Conservation (phyloP, 2,329 filamentous ascomycete genomes). For the Tolypocladium amazonense region DNA sequence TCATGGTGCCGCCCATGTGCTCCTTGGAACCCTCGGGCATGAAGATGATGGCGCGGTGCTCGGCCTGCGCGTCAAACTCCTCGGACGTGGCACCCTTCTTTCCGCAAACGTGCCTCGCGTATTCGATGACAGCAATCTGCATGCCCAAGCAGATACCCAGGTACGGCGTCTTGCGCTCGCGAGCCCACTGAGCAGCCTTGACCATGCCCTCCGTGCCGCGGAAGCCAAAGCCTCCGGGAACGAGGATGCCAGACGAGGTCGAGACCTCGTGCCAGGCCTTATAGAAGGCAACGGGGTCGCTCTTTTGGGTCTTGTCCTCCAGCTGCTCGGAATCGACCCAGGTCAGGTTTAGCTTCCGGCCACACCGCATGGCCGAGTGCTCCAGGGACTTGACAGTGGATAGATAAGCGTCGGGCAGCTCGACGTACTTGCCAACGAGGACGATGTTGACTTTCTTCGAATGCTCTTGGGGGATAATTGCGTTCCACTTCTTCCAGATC, state of each 20-base stretch:
- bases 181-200: slow-evolving; percentile 73
- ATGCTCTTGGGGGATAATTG: slow-evolving; percentile 52
- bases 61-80: slow-evolving; percentile 43
- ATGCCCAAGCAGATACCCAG: slow-evolving; percentile 87
- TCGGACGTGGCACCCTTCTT: slow-evolving; percentile 46
- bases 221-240: slow-evolving; percentile 69
- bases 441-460: slow-evolving; percentile 65
- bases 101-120: slow-evolving; percentile 64
- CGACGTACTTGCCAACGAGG: slow-evolving; percentile 86
- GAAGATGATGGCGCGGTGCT: slow-evolving; percentile 67
- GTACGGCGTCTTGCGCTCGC: slow-evolving; percentile 70
- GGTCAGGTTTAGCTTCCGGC: slow-evolving; percentile 65
- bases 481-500: slow-evolving; percentile 75
- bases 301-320: slow-evolving; percentile 52
- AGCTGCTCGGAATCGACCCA: slow-evolving; percentile 82
- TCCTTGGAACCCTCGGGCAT: slow-evolving; percentile 66
- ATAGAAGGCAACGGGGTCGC: slow-evolving; percentile 63
- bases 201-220: slow-evolving; percentile 89
- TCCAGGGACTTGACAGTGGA: slow-evolving; percentile 79
- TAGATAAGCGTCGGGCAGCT: slow-evolving; percentile 77
- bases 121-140: slow-evolving; percentile 89
- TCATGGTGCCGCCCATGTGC: slow-evolving; percentile 76
- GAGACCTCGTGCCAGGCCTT: slow-evolving; percentile 1
- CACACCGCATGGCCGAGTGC: slow-evolving; percentile 81
- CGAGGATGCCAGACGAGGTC: slow-evolving; percentile 21